Evolutionary conservation across 371 early-diverging fungal genomes (phyloP).

Genomic region (Circinella minor): DNA sequence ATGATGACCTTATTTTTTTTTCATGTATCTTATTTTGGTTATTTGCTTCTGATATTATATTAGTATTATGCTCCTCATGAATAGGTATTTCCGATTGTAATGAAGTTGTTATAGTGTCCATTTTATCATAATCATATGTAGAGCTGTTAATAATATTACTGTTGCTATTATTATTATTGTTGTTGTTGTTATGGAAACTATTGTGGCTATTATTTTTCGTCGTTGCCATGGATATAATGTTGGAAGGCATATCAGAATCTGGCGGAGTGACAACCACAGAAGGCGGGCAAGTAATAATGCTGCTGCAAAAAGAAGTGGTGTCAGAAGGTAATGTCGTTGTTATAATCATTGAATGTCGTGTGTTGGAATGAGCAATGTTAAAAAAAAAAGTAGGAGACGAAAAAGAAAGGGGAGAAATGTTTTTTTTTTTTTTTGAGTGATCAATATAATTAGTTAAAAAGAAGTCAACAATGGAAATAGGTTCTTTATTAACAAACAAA

Average conservation of each 20-base stretch:
- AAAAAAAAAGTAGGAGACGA: not conserved
- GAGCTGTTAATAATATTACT: too few species aligned
- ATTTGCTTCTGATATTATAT: too few species aligned
- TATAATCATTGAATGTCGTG: not conserved
- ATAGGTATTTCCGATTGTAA: too few species aligned
- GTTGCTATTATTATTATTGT: not conserved
- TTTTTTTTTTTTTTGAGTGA: not conserved
- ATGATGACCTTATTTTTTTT: too few species aligned
- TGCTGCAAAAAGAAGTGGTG: not conserved
- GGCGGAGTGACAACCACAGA: conserved; percentile 12
- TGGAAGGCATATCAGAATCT: conserved; percentile 3
- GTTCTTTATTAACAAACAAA: too few species aligned
- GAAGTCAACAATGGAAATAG: too few species aligned
- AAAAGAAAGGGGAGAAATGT: not conserved
- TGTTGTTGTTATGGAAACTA: not conserved
- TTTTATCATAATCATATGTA: not conserved
- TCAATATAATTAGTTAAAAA: not conserved
- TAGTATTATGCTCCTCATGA: too few species aligned
- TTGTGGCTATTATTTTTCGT: not conserved
- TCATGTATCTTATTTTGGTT: too few species aligned
- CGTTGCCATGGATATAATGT: not conserved
- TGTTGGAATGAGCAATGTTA: not conserved
- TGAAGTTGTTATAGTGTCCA: not conserved
- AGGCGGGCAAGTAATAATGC: not conserved
- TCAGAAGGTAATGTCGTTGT: conserved; percentile 5